phyloP scores from a whole-genome alignment of 192 early-diverging fungal species.

The Chytriomyces sp. region DNA sequence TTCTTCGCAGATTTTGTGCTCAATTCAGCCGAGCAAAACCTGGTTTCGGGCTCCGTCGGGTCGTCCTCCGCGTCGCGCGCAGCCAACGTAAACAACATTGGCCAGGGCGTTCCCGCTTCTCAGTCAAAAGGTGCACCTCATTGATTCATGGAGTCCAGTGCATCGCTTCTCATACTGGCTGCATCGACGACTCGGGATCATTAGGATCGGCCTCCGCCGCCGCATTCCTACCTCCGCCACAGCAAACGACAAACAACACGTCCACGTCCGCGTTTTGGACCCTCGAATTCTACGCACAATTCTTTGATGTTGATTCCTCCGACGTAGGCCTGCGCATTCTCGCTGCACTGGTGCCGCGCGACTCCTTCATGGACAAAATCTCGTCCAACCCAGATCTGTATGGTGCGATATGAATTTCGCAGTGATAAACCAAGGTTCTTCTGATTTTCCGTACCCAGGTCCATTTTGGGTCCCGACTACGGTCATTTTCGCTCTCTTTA shows the following conservation, averaged over 20 bases:
- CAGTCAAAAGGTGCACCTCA: not conserved
- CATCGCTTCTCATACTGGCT: too few relatives aligned
- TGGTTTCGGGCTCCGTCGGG: slow-evolving; percentile 27
- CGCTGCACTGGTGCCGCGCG: slow-evolving; percentile 33
- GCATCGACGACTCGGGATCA: too few relatives aligned
- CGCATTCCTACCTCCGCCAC: slow-evolving; percentile 2
- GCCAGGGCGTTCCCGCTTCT: too few relatives aligned
- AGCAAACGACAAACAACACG: slow-evolving; percentile 28
- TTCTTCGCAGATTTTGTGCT: slow-evolving; percentile 55
- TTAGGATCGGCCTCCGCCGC: too few relatives aligned
- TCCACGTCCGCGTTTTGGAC: slow-evolving; percentile 71
- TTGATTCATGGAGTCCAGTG: too few relatives aligned
- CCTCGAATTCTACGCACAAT: slow-evolving; percentile 85
- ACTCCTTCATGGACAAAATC: slow-evolving; percentile 73
- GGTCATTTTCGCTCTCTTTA: slow-evolving; percentile 95
- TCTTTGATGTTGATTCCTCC: slow-evolving; percentile 91
- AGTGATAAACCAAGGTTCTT: not conserved
- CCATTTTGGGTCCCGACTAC: slow-evolving; percentile 98
- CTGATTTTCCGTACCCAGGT: slow-evolving; percentile 45
- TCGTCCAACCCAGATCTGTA: slow-evolving; percentile 90
- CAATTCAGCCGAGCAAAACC: slow-evolving; percentile 48
- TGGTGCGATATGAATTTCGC: slow-evolving; percentile 53
- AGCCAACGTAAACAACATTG: too few relatives aligned
- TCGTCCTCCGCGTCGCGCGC: not conserved
- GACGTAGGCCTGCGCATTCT: slow-evolving; percentile 60